A percentile compares a stretch with the other conserved stretches of the same genome.
Evolutionary conservation across 352 stramenopile genomes (phyloP).

Genomic region (Peronospora belbahrii): DNA sequence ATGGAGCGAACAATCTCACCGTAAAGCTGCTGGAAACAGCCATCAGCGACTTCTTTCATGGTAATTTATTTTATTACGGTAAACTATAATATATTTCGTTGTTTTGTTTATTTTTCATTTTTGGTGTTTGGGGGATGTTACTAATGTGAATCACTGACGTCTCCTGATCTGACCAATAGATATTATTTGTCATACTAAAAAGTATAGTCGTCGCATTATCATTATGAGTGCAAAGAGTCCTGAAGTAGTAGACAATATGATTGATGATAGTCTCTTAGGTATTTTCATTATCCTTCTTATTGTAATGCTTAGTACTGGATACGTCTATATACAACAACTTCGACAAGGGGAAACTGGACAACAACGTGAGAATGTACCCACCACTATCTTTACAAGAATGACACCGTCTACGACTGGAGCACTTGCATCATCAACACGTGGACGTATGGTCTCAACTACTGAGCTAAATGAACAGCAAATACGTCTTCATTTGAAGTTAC

Average conservation of each 20-base stretch:
- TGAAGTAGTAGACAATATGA: slow-evolving; percentile 43
- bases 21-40: slow-evolving; percentile 85
- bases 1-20: slow-evolving; percentile 81
- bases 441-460: slow-evolving; percentile 26
- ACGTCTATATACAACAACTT: slow-evolving; percentile 65
- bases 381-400: too few species aligned
- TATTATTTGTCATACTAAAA: too few species aligned
- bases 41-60: slow-evolving; percentile 82
- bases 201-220: too few species aligned
- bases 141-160: neutral
- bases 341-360: slow-evolving; percentile 14
- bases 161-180: too few species aligned
- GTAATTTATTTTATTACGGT: too few species aligned
- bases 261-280: slow-evolving; percentile 63
- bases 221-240: slow-evolving; percentile 29
- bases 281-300: slow-evolving; percentile 65
- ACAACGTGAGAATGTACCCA: too few species aligned
- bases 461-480: slow-evolving; percentile 45
- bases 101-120: too few species aligned
- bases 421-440: slow-evolving; percentile 5
- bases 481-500: slow-evolving; percentile 49
- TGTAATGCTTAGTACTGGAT: slow-evolving; percentile 62
- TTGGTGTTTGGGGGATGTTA: too few species aligned
- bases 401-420: slow-evolving; percentile 9
- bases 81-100: too few species aligned